phyloP scores from a whole-genome alignment of 2,329 filamentous ascomycete species.

The Dothideomycetidae sp. region DNA sequence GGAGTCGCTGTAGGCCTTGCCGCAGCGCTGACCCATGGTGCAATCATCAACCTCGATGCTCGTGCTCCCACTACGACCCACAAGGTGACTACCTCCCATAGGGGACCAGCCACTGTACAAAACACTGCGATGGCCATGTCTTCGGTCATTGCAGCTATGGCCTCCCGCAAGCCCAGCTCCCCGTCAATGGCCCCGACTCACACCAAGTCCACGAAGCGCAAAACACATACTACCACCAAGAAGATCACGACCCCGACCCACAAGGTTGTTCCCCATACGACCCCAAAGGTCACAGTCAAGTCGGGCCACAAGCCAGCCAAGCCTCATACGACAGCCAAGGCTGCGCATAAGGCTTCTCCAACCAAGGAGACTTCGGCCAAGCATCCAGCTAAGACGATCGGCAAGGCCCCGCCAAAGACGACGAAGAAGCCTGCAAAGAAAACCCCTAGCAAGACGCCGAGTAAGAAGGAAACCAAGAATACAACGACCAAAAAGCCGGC shows the following conservation, averaged over 20 bases:
- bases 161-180: constrained; percentile 1
- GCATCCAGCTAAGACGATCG: too few relatives aligned
- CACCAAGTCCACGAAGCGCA: not conserved
- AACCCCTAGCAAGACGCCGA: constrained; percentile 1
- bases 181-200: not conserved
- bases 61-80: not conserved
- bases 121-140: not conserved
- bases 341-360: too few relatives aligned
- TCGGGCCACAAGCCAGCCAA: too few relatives aligned
- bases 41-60: constrained; percentile 2
- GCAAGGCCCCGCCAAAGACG: too few relatives aligned
- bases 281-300: too few relatives aligned
- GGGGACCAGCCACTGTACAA: not conserved
- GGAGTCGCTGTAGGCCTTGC: too few relatives aligned
- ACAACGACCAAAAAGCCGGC: not conserved
- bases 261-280: too few relatives aligned
- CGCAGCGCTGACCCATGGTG: too few relatives aligned
- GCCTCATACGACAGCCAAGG: too few relatives aligned
- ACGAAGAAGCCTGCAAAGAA: not conserved
- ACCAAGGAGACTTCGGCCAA: too few relatives aligned
- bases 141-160: not conserved
- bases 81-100: not conserved
- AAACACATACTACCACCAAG: too few relatives aligned
- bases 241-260: constrained; percentile 1
- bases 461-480: not conserved